A percentile compares a stretch with the other conserved stretches of the same genome.
Evolutionary conservation across 2,329 filamentous ascomycete genomes (phyloP).

Genomic region (Trichoderma sp.): DNA sequence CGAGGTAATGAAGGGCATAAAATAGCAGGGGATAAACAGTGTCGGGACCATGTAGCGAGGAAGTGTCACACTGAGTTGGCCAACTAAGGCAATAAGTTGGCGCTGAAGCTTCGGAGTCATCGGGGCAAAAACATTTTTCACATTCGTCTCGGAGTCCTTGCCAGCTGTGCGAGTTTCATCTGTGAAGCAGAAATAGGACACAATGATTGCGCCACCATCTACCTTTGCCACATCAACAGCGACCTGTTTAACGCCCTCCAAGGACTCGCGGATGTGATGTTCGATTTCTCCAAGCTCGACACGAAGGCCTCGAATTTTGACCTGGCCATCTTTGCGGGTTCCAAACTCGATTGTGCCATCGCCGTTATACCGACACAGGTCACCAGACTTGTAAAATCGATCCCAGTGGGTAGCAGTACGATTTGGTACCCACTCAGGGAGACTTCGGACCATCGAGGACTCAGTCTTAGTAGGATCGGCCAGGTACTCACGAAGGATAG

Average conservation of each 20-base stretch:
- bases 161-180: conserved; percentile 8
- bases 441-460: background rate
- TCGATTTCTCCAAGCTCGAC: conserved; percentile 25
- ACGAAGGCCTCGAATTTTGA: conserved; percentile 26
- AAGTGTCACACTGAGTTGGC: conserved; percentile 14
- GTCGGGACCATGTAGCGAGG: conserved; percentile 18
- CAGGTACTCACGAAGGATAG: conserved; percentile 45
- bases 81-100: conserved; percentile 5
- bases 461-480: conserved; percentile 19
- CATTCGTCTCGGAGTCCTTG: background rate
- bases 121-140: background rate
- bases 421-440: conserved; percentile 7
- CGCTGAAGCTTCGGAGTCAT: conserved; percentile 10
- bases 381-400: conserved; percentile 23
- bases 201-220: conserved; percentile 4
- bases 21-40: conserved; percentile 15
- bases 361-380: conserved; percentile 21
- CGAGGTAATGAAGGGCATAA: conserved; percentile 17
- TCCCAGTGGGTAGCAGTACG: background rate
- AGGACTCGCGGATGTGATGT: conserved; percentile 10
- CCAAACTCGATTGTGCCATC: conserved; percentile 23
- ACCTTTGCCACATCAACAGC: conserved; percentile 16
- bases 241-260: conserved; percentile 15
- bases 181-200: conserved; percentile 16
- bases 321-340: conserved; percentile 25